phyloP scores from a whole-genome alignment of 2,329 filamentous ascomycete species.

The Aspergillus fischeri region DNA sequence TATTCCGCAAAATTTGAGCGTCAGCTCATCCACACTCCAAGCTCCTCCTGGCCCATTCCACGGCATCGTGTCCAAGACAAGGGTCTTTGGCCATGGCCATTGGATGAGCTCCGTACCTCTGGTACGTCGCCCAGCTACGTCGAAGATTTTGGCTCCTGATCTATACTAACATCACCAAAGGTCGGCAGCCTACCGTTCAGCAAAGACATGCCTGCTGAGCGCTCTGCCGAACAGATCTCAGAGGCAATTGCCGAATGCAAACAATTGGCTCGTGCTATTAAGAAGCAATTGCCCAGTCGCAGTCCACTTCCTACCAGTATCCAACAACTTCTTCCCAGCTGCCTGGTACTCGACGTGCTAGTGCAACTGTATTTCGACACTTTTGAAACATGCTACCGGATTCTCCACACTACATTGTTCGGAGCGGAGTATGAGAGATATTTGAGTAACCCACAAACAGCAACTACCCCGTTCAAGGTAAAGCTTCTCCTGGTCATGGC shows the following conservation, averaged over 20 bases:
- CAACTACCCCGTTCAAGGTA: conserved; percentile 8
- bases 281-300: conserved; percentile 16
- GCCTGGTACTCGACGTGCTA: conserved; percentile 12
- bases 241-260: conserved; percentile 21
- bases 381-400: conserved; percentile 27
- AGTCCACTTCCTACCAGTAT: conserved; percentile 9
- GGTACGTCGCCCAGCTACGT: conserved; percentile 7
- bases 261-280: conserved; percentile 17
- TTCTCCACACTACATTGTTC: conserved; percentile 26
- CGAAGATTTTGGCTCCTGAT: neutral
- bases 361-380: conserved; percentile 19
- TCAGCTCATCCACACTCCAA: neutral
- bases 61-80: conserved; percentile 20
- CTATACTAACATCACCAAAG: conserved; percentile 3
- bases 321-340: conserved; percentile 9
- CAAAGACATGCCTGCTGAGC: neutral
- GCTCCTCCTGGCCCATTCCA: conserved; percentile 4
- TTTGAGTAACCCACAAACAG: conserved; percentile 8
- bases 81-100: conserved; percentile 22
- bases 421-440: conserved; percentile 20
- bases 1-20: no score
- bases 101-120: conserved; percentile 20
- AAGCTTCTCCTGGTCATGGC: conserved; percentile 22
- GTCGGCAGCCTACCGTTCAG: conserved; percentile 3
- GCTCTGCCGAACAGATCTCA: conserved; percentile 3